Percentiles rank a stretch among this genome's conserved stretches.
phyloP scores from a whole-genome alignment of 352 stramenopile species.

The Phytophthora pisi region DNA sequence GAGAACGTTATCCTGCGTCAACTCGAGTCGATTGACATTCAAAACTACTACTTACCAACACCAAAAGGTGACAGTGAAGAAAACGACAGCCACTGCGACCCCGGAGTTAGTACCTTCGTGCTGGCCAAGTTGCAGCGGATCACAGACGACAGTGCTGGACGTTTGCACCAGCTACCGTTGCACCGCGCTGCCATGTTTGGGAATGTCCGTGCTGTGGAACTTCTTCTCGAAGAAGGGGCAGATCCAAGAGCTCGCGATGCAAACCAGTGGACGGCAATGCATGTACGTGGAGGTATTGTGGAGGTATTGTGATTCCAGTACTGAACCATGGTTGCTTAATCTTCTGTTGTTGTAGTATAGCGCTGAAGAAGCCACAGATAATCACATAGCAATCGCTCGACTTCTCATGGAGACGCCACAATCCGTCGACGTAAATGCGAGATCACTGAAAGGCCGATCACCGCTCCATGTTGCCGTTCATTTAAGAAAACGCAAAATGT shows the following conservation, averaged over 20 bases:
- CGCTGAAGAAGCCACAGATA: conserved; percentile 35
- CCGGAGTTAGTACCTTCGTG: conserved; percentile 48
- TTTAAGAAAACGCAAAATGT: conserved; percentile 4
- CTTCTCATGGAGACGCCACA: conserved; percentile 35
- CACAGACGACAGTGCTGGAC: conserved; percentile 22
- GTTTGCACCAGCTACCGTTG: conserved; percentile 43
- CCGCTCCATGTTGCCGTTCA: conserved; percentile 53
- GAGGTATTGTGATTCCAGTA: not conserved
- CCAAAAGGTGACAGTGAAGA: not conserved
- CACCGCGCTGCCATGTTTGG: conserved; percentile 60
- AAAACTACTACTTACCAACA: conserved; percentile 26
- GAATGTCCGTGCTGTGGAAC: conserved; percentile 39
- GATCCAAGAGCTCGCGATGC: conserved; percentile 48
- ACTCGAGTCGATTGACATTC: conserved; percentile 46
- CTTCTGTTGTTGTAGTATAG: conserved; percentile 45
- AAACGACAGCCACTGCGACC: conserved; percentile 10
- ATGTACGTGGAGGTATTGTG: conserved; percentile 38
- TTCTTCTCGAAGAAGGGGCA: conserved; percentile 48
- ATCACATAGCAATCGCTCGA: conserved; percentile 45
- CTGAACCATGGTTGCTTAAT: not conserved
- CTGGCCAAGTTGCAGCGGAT: conserved; percentile 41
- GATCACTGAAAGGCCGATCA: conserved; percentile 57
- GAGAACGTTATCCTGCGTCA: conserved; percentile 42
- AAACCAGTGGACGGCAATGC: conserved; percentile 66
- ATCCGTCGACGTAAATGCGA: conserved; percentile 38